Evolutionary conservation across 2,329 filamentous ascomycete genomes (phyloP).

Genomic region (Trichoderma brevicompactum): DNA sequence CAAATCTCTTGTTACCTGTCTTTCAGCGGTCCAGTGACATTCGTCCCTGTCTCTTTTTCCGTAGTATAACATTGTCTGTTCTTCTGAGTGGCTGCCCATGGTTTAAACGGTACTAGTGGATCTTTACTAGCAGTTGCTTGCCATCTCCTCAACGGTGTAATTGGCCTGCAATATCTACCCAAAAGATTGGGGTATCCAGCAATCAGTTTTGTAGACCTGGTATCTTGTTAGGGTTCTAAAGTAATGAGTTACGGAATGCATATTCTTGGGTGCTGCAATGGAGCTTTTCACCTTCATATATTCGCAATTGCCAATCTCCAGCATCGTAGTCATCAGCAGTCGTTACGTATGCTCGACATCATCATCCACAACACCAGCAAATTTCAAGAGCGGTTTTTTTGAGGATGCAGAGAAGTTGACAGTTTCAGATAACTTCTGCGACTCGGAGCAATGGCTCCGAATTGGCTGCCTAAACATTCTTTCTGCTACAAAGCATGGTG

Average conservation of each 20-base stretch:
- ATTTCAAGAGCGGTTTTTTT: too few species aligned
- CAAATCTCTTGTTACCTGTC: conserved; percentile 48
- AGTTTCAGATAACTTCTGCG: not conserved
- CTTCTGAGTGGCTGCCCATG: not conserved
- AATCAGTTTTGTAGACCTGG: not conserved
- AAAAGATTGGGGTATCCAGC: not conserved
- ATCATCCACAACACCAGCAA: not conserved
- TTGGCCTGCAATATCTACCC: not conserved
- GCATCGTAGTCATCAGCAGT: not conserved
- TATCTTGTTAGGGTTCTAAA: not conserved
- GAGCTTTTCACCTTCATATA: not conserved
- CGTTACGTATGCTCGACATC: not conserved
- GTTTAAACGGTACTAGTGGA: not conserved
- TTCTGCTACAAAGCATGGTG: too few species aligned
- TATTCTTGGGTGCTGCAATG: not conserved
- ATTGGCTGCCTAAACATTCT: too few species aligned
- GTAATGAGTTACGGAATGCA: not conserved
- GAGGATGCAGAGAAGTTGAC: too few species aligned
- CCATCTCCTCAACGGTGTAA: not conserved
- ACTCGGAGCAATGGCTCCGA: not conserved
- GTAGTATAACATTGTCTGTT: not conserved
- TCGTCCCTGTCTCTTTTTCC: not conserved
- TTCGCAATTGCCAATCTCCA: not conserved
- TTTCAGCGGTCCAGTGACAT: not conserved
- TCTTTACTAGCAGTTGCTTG: not conserved